These are phyloP conservation scores for Kwoniella dejecticola DNA, from an alignment of 768 basidiomycete genomes.

Conservation along the genomic window DNA sequence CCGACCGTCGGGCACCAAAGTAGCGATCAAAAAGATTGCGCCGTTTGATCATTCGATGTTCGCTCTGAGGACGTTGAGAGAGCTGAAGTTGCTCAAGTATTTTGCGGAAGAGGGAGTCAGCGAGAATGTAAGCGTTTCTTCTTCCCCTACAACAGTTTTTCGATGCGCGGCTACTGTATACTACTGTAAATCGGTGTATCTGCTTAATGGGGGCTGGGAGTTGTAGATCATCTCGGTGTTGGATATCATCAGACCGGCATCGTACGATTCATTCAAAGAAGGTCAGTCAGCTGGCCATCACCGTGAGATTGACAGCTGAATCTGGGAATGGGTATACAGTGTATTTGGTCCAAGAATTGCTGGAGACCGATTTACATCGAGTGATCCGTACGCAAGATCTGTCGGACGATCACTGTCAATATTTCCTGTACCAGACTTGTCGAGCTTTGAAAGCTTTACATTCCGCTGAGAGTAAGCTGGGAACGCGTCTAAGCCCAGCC, in stretches of 20 bases:
- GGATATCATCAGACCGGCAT: slow-evolving; percentile 80
- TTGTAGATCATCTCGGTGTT: slow-evolving; percentile 88
- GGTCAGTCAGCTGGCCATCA: slow-evolving; percentile 69
- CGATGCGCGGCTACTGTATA: too few relatives aligned
- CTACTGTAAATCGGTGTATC: too few relatives aligned
- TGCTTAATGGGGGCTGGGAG: too few relatives aligned
- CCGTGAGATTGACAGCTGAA: slow-evolving; percentile 10
- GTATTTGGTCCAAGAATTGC: slow-evolving; percentile 77
- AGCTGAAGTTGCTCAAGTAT: slow-evolving; percentile 77
- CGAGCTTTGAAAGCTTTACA: slow-evolving; percentile 94
- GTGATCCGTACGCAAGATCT: slow-evolving; percentile 94
- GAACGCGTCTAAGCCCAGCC: neutral
- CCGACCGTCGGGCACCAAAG: slow-evolving; percentile 79
- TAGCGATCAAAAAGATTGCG: slow-evolving; percentile 95
- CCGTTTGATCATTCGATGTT: slow-evolving; percentile 97
- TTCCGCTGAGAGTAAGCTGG: slow-evolving; percentile 68
- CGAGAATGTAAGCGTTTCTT: slow-evolving; percentile 47
- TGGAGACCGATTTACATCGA: slow-evolving; percentile 96
- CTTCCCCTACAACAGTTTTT: slow-evolving; percentile 22
- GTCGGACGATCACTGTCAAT: slow-evolving; percentile 91
- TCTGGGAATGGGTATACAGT: slow-evolving; percentile 15
- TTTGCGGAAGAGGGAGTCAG: slow-evolving; percentile 45
- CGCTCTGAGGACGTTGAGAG: slow-evolving; percentile 80
- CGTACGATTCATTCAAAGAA: slow-evolving; percentile 80
- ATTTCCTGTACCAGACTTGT: slow-evolving; percentile 85